A percentile compares a stretch with the other conserved stretches of the same genome.
These are phyloP conservation scores for Scedosporium dehoogii DNA, from an alignment of 2,329 filamentous ascomycete species.

Conservation along the genomic window DNA sequence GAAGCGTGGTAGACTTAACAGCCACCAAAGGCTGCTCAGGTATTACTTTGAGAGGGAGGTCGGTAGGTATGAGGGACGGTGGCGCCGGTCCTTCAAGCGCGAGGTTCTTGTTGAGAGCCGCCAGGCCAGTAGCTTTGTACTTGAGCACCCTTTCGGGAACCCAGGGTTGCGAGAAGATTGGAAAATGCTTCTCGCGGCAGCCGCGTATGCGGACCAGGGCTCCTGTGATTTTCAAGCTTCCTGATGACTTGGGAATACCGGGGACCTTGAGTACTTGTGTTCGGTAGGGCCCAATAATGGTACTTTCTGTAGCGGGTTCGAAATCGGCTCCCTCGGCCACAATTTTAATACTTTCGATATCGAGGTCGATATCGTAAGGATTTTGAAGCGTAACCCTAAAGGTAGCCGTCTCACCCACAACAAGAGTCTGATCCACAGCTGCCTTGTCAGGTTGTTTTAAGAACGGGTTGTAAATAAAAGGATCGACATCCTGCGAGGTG, in stretches of 20 bases:
- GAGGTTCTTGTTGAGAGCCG: conserved; percentile 40
- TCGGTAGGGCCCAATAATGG: conserved; percentile 69
- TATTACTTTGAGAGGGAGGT: conserved; percentile 63
- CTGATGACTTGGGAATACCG: conserved; percentile 57
- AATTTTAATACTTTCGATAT: conserved; percentile 72
- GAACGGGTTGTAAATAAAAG: conserved; percentile 95
- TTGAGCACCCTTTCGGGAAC: conserved; percentile 59
- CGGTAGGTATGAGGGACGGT: conserved; percentile 34
- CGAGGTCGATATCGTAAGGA: conserved; percentile 84
- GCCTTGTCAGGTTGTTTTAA: conserved; percentile 55
- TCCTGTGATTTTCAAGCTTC: conserved; percentile 63
- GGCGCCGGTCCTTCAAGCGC: conserved; percentile 26
- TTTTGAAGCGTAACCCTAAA: conserved; percentile 87
- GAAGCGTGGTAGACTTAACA: conserved; percentile 66
- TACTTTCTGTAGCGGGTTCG: conserved; percentile 52
- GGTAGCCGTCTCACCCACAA: conserved; percentile 66
- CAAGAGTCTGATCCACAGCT: conserved; percentile 56
- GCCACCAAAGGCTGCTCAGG: conserved; percentile 66
- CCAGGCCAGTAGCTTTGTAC: conserved; percentile 64
- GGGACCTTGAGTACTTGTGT: conserved; percentile 67
- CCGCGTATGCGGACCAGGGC: conserved; percentile 71
- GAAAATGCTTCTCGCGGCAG: conserved; percentile 74
- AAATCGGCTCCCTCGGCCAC: conserved; percentile 67
- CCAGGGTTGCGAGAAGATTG: conserved; percentile 73
- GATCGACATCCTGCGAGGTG: conserved; percentile 57